Percentiles rank a stretch among this genome's conserved stretches.
These are phyloP conservation scores for Candida peoriensis DNA, from an alignment of 805 yeast species.

Conservation along the genomic window DNA sequence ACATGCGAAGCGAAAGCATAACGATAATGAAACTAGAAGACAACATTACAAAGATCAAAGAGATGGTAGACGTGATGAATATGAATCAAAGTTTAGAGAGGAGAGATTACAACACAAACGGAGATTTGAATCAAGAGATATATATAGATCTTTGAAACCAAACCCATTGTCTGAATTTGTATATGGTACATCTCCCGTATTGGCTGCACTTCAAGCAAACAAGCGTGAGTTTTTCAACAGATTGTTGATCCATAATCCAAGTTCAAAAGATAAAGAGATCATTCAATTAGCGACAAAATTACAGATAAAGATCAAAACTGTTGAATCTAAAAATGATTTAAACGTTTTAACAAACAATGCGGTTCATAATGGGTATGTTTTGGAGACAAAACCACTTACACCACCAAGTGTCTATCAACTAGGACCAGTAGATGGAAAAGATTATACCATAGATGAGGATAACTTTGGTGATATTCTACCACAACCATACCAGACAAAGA, in stretches of 20 bases:
- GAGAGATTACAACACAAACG: conserved; percentile 15
- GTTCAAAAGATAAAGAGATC: conserved; percentile 36
- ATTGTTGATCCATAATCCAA: conserved; percentile 41
- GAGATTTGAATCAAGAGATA: conserved; percentile 14
- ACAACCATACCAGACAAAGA: conserved; percentile 16
- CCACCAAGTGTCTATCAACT: conserved; percentile 27
- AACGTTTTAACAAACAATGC: conserved; percentile 59
- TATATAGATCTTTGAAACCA: conserved; percentile 20
- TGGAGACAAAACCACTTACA: conserved; percentile 56
- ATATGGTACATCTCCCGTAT: conserved; percentile 72
- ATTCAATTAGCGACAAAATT: conserved; percentile 38
- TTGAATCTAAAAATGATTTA: conserved; percentile 39
- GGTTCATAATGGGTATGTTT: conserved; percentile 76
- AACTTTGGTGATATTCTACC: conserved; percentile 23
- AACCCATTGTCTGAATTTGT: conserved; percentile 61
- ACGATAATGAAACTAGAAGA: conserved; percentile 14
- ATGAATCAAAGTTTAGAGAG: conserved; percentile 3
- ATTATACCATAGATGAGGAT: conserved; percentile 20
- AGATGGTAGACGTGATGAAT: conserved; percentile 9
- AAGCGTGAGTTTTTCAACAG: conserved; percentile 49
- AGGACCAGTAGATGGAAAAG: conserved; percentile 14
- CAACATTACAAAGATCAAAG: conserved; percentile 17
- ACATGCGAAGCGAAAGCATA: conserved; percentile 40
- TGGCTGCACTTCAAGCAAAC: conserved; percentile 57
- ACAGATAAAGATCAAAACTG: conserved; percentile 13